Base-by-base conservation (phyloP, 2,329 filamentous ascomycete species). In the Saccharata proteae region DNA sequence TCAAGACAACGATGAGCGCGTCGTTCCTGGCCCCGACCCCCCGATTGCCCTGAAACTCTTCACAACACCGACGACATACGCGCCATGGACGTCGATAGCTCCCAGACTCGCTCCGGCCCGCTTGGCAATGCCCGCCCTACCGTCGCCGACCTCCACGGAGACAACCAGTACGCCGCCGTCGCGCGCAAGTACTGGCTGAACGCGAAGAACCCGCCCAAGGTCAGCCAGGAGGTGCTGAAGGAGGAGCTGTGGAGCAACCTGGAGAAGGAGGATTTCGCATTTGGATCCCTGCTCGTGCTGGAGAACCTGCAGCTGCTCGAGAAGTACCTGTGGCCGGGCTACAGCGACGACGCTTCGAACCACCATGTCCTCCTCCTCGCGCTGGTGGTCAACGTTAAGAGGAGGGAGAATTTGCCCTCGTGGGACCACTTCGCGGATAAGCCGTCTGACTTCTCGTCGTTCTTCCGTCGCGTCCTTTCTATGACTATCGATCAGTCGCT, bases 291-390 rank as follows among this genome's bases (percentile, higher is more conserved):
- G 14, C 63, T 93, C 41, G 71, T 82, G 16, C 67, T 98, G 34
- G 90, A 98, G 58, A 88, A 85, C 44, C 59, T 96, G 45, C 90
- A 94, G 61, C 75, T 86, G 24, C 60, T 98, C 37, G 90, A 98
- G 55, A 80, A 71, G 77, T 81, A 93, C 51, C 69, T 98, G 16
- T 98, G 90, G 90, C 90, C 90, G 26, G 83, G 80, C 30, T 98
- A 92, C 53, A 76, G 71, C 9, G 82, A 93, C 41, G 77, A 90
- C 46, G 75, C 84, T 4, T 93, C 88, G 18, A 92, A 98, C 54
- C 78, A 85, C 48, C 88, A 98, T 54, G 79, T 94, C 32, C 65
- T 96, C 19, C 66, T 98, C 39, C 75, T 96, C 47, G 80, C 80
- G 11, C 58, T 94, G 40, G 77, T 98, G 46, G 71, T 81, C 40